Evolutionary conservation across 208 protist species (phyloP).

Genomic region (Trypanosoma scelopori): DNA sequence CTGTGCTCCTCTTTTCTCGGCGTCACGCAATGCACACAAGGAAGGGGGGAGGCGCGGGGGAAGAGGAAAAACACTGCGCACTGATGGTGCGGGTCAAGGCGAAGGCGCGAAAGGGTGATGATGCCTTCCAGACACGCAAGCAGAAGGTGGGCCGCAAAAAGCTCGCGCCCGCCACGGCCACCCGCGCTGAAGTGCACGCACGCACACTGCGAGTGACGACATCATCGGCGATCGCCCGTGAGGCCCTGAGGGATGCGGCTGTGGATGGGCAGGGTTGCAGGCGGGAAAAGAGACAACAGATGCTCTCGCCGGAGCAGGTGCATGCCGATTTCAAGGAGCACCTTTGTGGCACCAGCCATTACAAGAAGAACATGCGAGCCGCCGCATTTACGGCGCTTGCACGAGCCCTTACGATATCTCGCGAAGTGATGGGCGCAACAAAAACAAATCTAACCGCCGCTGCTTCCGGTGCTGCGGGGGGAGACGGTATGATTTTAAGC

Average conservation of each 20-base stretch:
- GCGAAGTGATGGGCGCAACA: neutral
- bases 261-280: neutral
- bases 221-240: conserved; percentile 42
- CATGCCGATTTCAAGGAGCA: conserved; percentile 49
- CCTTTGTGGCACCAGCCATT: conserved; percentile 53
- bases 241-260: conserved; percentile 3
- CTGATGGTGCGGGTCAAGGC: conserved; percentile 74
- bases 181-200: conserved; percentile 80
- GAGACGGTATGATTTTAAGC: conserved; percentile 22
- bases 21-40: too few relatives aligned
- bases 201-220: conserved; percentile 67
- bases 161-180: conserved; percentile 72
- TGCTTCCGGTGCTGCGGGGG: neutral
- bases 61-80: too few relatives aligned
- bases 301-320: conserved; percentile 22
- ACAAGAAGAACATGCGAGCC: conserved; percentile 56
- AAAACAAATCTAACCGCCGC: neutral
- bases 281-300: conserved; percentile 2
- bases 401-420: conserved; percentile 15
- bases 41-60: too few relatives aligned
- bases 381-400: conserved; percentile 59
- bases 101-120: conserved; percentile 81
- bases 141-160: conserved; percentile 87
- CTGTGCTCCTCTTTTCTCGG: too few relatives aligned
- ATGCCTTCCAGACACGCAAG: conserved; percentile 69